phyloP scores from a whole-genome alignment of 495 filamentous ascomycete species.

The Podospora didyma region DNA sequence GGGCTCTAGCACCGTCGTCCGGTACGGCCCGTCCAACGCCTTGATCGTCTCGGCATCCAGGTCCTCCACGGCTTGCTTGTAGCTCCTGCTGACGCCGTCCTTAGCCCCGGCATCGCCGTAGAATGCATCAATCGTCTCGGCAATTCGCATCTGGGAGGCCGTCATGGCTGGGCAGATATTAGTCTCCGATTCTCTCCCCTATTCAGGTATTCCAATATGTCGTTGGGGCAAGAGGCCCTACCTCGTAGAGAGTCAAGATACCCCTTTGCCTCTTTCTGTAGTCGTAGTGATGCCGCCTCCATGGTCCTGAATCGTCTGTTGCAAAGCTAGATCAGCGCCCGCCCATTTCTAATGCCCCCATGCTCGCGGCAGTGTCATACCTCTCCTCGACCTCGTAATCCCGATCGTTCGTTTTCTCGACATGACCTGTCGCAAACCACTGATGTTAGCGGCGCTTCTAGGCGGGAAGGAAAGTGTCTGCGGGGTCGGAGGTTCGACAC shows the following conservation, averaged over 20 bases:
- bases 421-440: constrained; percentile 62
- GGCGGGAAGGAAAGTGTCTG: background rate
- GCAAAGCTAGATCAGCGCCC: constrained; percentile 4
- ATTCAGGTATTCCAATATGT: background rate
- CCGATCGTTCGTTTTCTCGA: constrained; percentile 95
- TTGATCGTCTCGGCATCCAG: constrained; percentile 98
- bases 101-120: constrained; percentile 93
- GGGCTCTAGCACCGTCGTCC: constrained; percentile 89
- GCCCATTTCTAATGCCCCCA: background rate
- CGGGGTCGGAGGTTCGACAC: background rate
- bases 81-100: constrained; percentile 90
- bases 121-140: constrained; percentile 98
- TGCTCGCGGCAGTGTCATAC: constrained; percentile 37
- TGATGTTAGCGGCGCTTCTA: background rate
- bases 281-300: constrained; percentile 83
- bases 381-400: constrained; percentile 98
- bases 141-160: constrained; percentile 98
- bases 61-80: constrained; percentile 97
- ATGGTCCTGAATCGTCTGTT: constrained; percentile 86
- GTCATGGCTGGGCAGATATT: constrained; percentile 72
- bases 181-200: background rate
- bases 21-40: constrained; percentile 93
- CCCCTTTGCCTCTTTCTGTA: constrained; percentile 97
- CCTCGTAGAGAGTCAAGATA: constrained; percentile 93
- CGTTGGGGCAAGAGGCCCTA: too few relatives aligned